phyloP scores from a whole-genome alignment of 176 grass and related monocot genomes.

The Lolium rigidum region DNA sequence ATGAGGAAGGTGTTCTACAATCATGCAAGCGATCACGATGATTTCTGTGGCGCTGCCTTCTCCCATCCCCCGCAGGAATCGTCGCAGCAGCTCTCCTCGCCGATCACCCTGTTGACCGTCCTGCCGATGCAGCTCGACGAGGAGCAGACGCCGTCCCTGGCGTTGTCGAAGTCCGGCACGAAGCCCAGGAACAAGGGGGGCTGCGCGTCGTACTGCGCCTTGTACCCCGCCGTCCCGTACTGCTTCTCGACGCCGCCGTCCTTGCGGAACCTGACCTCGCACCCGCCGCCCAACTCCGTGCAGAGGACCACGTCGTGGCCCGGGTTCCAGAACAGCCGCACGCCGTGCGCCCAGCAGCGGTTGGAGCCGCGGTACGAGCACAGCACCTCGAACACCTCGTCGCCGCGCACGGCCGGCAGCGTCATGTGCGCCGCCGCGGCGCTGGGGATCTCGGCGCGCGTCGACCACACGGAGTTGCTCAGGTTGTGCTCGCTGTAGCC shows the following conservation, averaged over 20 bases:
- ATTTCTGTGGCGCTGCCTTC: constrained; percentile 33
- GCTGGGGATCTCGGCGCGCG: constrained; percentile 47
- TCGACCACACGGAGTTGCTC: constrained; percentile 36
- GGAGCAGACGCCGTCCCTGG: constrained; percentile 49
- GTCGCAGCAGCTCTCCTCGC: constrained; percentile 61
- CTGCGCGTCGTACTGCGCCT: not conserved
- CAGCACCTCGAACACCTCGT: constrained; percentile 66
- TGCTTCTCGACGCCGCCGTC: constrained; percentile 67
- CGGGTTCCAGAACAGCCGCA: constrained; percentile 51
- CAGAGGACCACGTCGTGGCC: constrained; percentile 64
- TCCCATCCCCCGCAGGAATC: constrained; percentile 57
- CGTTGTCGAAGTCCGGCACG: constrained; percentile 67
- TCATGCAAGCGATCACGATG: constrained; percentile 1
- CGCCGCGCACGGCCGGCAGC: constrained; percentile 51
- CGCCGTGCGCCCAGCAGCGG: constrained; percentile 65
- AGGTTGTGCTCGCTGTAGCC: constrained; percentile 60
- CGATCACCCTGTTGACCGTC: constrained; percentile 62
- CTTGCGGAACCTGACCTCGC: constrained; percentile 54
- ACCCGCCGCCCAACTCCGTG: constrained; percentile 44
- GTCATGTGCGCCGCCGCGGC: constrained; percentile 23
- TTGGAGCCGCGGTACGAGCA: constrained; percentile 67
- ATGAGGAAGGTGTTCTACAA: constrained; percentile 33
- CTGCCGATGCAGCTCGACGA: constrained; percentile 54
- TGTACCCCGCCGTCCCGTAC: constrained; percentile 30
- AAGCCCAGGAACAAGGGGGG: constrained; percentile 61